phyloP scores from a whole-genome alignment of 768 basidiomycete species.

The Nevesoporus exiguus region DNA sequence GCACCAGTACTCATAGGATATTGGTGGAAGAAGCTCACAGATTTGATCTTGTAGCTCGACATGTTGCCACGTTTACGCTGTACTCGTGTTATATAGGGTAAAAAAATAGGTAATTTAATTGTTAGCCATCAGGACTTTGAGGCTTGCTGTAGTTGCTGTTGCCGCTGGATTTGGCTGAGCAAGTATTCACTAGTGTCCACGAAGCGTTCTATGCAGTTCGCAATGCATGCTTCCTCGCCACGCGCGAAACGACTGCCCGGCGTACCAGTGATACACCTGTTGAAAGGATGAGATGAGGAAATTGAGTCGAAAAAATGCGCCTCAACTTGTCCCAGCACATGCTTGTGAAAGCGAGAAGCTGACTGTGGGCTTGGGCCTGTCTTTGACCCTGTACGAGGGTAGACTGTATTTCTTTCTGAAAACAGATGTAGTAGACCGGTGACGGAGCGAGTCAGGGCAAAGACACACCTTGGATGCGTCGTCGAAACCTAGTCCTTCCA shows the following conservation, averaged over 20 bases:
- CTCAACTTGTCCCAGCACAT: slow-evolving; percentile 90
- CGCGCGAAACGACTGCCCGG: slow-evolving; percentile 77
- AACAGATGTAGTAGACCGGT: neutral
- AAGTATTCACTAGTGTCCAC: slow-evolving; percentile 83
- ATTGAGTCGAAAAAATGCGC: slow-evolving; percentile 20
- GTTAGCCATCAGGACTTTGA: slow-evolving; percentile 13
- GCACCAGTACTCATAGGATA: slow-evolving; percentile 52
- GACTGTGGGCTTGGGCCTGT: slow-evolving; percentile 73
- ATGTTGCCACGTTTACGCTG: slow-evolving; percentile 1
- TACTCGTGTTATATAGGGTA: slow-evolving; percentile 9
- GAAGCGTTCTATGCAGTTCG: slow-evolving; percentile 91
- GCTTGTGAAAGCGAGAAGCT: slow-evolving; percentile 74
- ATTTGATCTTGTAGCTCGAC: slow-evolving; percentile 18
- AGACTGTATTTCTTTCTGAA: slow-evolving; percentile 74
- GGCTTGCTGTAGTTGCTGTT: slow-evolving; percentile 47
- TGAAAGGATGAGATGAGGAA: slow-evolving; percentile 9
- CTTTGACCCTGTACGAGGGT: slow-evolving; percentile 81
- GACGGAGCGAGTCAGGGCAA: neutral
- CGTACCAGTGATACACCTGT: slow-evolving; percentile 76
- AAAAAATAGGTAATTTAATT: neutral
- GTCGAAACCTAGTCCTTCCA: slow-evolving; percentile 54
- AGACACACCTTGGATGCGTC: slow-evolving; percentile 64
- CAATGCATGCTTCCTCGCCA: slow-evolving; percentile 75
- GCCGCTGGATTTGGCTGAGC: slow-evolving; percentile 58
- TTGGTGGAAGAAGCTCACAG: slow-evolving; percentile 41